phyloP scores from a whole-genome alignment of 1,284 basidiomycete genomes.

The Moesziomyces globuligerus region DNA sequence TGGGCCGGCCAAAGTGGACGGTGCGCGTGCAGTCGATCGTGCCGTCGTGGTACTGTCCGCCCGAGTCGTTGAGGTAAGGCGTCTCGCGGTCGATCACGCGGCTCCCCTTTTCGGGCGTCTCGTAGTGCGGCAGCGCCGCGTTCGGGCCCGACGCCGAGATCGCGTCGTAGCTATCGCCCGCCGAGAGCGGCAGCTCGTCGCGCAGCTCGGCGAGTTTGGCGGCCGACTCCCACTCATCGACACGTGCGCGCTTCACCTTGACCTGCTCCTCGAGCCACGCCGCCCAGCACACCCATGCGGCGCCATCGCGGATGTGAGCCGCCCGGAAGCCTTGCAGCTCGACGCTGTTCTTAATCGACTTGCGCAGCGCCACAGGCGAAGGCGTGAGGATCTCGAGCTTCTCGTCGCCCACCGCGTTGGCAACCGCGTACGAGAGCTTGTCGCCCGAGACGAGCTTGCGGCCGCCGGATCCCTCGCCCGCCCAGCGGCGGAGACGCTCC shows the following conservation, averaged over 20 bases:
- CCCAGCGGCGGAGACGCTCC: slow-evolving; percentile 43
- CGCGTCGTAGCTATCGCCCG: slow-evolving; percentile 63
- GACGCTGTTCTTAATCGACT: slow-evolving; percentile 60
- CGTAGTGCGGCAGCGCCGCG: slow-evolving; percentile 64
- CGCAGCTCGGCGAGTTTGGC: slow-evolving; percentile 46
- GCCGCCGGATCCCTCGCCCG: slow-evolving; percentile 11
- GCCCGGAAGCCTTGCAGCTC: slow-evolving; percentile 59
- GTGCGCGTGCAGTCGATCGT: slow-evolving; percentile 65
- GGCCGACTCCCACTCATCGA: slow-evolving; percentile 59
- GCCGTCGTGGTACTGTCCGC: slow-evolving; percentile 62
- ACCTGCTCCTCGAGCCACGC: slow-evolving; percentile 64
- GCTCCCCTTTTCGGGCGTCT: slow-evolving; percentile 56
- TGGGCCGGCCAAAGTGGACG: slow-evolving; percentile 62
- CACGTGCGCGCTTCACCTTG: slow-evolving; percentile 22
- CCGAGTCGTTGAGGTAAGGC: slow-evolving; percentile 63
- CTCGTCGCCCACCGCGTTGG: slow-evolving; percentile 52
- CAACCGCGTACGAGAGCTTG: slow-evolving; percentile 53
- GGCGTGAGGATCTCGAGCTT: slow-evolving; percentile 28
- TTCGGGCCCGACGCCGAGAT: slow-evolving; percentile 61
- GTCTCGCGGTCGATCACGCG: slow-evolving; percentile 55
- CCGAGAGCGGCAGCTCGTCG: slow-evolving; percentile 45
- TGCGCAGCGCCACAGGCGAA: slow-evolving; percentile 54
- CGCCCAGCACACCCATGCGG: slow-evolving; percentile 63
- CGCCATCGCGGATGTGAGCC: slow-evolving; percentile 62
- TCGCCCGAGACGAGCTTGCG: slow-evolving; percentile 52